Percentiles rank a stretch among this genome's conserved stretches.
Evolutionary conservation across 305 asterid species (phyloP).

Genomic region (Caryopteris hybrid): DNA sequence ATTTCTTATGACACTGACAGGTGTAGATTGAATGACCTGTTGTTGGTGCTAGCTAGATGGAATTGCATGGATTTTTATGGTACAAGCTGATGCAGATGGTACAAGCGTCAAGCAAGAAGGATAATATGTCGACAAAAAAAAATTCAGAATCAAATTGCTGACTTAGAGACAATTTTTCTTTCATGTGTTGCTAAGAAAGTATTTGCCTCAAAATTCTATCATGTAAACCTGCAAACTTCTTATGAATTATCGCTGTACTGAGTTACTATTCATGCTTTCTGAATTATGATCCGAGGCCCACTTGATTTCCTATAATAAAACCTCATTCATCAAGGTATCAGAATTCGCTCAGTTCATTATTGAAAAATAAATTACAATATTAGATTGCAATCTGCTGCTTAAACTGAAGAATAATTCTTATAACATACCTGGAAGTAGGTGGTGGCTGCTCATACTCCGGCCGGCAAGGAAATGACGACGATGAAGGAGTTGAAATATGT

Average conservation of each 20-base stretch:
- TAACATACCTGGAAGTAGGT: conserved; percentile 42
- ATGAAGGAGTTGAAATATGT: conserved; percentile 59
- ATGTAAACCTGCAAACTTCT: no score
- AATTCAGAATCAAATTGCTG: no score
- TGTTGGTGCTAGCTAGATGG: no score
- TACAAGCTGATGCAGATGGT: neutral
- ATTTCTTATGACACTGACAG: no score
- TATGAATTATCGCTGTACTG: neutral
- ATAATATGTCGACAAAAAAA: no score
- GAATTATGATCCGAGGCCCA: neutral
- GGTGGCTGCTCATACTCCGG: conserved; percentile 34
- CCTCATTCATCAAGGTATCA: neutral
- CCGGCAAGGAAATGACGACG: conserved; percentile 48
- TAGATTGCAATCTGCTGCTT: neutral
- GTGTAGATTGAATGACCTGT: no score
- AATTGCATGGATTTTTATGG: neutral
- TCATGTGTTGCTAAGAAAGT: no score
- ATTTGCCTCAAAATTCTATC: no score
- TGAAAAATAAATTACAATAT: neutral
- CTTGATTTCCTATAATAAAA: neutral
- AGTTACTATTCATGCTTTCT: neutral
- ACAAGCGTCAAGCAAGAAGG: no score
- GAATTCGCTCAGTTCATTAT: neutral
- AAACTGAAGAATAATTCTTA: neutral
- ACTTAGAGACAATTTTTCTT: no score